Percentiles rank a stretch among this genome's conserved stretches.
Conservation (phyloP, 148 eudicot genomes). For the Cornus controversa region DNA sequence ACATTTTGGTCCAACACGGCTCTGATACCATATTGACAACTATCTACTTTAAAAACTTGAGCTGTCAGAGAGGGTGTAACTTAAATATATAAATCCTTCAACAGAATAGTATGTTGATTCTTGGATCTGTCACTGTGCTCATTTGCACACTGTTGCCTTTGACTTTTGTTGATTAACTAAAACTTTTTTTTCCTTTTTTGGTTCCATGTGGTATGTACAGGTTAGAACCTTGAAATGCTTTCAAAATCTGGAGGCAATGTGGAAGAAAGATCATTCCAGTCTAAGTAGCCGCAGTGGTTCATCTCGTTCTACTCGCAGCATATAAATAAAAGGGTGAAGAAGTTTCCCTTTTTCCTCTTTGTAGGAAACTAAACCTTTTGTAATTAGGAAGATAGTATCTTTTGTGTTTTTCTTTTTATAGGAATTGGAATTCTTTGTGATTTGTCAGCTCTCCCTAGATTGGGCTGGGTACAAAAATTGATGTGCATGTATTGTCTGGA, state of each 20-base stretch:
- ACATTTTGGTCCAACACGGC: too few relatives aligned
- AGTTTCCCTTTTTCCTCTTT: not conserved
- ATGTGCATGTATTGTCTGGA: not conserved
- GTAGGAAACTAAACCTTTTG: not conserved
- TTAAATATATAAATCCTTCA: too few relatives aligned
- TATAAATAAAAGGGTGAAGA: slow-evolving; percentile 9
- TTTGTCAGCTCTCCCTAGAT: not conserved
- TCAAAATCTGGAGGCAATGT: slow-evolving; percentile 35
- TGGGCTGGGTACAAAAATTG: not conserved
- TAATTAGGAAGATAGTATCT: not conserved
- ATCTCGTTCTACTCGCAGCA: slow-evolving; percentile 43
- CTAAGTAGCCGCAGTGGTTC: slow-evolving; percentile 45
- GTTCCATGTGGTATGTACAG: slow-evolving; percentile 36
- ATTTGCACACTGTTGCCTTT: too few relatives aligned
- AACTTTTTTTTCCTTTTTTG: not conserved
- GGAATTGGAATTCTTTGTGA: not conserved
- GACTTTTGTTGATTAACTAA: too few relatives aligned
- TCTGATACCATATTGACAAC: too few relatives aligned
- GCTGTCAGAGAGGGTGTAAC: too few relatives aligned
- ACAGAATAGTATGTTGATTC: too few relatives aligned
- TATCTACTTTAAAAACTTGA: too few relatives aligned
- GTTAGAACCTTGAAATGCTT: slow-evolving; percentile 73
- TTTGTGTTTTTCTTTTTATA: not conserved
- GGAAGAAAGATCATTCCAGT: slow-evolving; percentile 50
- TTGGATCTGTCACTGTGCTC: too few relatives aligned